Percentiles rank a stretch among this genome's conserved stretches.
phyloP scores from a whole-genome alignment of 2,329 filamentous ascomycete genomes.

The Fusarium mangiferae region DNA sequence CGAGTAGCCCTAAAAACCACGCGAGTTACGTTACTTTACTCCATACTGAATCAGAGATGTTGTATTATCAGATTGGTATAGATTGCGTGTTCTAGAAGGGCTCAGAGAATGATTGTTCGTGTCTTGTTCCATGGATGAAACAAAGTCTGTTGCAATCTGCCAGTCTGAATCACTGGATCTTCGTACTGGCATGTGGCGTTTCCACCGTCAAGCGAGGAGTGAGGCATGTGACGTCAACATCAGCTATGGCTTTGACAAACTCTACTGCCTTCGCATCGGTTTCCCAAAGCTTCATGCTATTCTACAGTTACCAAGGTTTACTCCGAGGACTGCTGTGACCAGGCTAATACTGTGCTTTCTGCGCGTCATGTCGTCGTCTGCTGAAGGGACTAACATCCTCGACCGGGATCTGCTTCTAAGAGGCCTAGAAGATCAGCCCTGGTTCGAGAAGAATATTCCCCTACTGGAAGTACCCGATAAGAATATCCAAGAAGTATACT shows the following conservation, averaged over 20 bases:
- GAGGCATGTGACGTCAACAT: neutral
- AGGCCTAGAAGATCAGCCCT: neutral
- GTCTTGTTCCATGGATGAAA: fast-evolving
- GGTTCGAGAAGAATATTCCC: slow-evolving; percentile 2
- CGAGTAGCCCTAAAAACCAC: neutral
- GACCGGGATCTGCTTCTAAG: neutral
- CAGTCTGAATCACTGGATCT: no score
- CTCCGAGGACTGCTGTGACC: neutral
- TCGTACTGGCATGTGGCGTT: neutral
- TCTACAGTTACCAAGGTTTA: no score
- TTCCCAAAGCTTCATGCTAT: neutral
- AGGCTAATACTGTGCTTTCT: fast-evolving
- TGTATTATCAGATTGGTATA: neutral
- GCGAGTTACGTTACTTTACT: neutral
- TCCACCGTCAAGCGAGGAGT: no score
- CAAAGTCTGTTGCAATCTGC: no score
- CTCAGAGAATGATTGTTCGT: no score
- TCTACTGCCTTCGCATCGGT: no score
- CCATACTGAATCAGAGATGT: neutral
- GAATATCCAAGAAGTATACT: neutral
- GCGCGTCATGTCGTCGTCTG: neutral
- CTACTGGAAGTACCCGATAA: neutral
- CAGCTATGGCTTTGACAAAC: neutral
- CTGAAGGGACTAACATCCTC: neutral
- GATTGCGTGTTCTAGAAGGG: neutral